Evolutionary conservation across 2,329 filamentous ascomycete genomes (phyloP), one percentile per base, ranked within the genome.

Genomic region (Arthrobotrys pseudoclavata): DNA sequence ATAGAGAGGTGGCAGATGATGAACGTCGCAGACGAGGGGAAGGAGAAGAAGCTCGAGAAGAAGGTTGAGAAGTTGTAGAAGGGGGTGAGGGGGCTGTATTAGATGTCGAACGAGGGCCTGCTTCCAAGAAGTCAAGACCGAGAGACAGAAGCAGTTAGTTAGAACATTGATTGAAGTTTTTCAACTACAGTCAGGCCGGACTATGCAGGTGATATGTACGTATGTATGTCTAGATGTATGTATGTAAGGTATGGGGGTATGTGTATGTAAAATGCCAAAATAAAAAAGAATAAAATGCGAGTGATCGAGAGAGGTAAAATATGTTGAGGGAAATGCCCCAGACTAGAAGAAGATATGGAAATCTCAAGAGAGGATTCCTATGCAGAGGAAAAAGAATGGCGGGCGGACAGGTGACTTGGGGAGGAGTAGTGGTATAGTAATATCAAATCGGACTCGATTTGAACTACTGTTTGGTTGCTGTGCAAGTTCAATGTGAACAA

Each of bases 181-280:
- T 9, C 18, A 50, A 62, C 52, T 61, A 60, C 72, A 70, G 67
- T 67, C 71, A 77, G 74, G 67, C 34, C 47, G 18, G 22, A 45
- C 71, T 42, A 76, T 76, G 66, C 72, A 76, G 52, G 66, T 63
- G 53, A 69, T 70, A 66, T 76, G 72, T 76, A 76, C 69, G 72
- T 76, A 70, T 70, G 71, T 68, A 55, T 60, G 34, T 40, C 6
- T 13, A 13, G 37, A 64, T 76, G 63, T 67, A 53, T 42, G 37
- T 45, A 45, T 45, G 42, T 60, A 37, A 69, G 69, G 63, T 61
- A 52, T 57, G 40, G 37, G 37, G 37, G 37, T 40, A 26, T 52
- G 15, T 52, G 64, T 64, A 63, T 76, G 70, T 67, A 52, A 53
- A 66, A 50, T 29, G 67, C 37, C 55, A 45, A 34, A 66, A 42